These are phyloP conservation scores for Trichophyton equinum DNA, from an alignment of 2,329 filamentous ascomycete genomes.

Conservation along the genomic window DNA sequence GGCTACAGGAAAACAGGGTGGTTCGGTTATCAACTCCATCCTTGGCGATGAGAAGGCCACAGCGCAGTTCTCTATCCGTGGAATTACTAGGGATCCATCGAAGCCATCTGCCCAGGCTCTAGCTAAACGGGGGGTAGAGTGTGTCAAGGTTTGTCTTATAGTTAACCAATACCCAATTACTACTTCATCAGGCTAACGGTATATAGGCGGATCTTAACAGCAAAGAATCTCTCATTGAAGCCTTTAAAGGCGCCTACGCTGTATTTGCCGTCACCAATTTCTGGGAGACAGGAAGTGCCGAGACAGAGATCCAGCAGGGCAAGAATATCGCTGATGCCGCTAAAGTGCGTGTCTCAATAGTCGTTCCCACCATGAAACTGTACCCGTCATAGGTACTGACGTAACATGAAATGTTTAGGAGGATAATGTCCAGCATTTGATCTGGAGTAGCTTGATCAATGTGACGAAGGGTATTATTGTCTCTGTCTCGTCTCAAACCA, in stretches of 20 bases:
- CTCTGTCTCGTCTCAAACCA: not conserved
- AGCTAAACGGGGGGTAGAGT: slow-evolving; percentile 22
- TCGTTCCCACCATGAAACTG: not conserved
- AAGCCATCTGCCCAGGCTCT: slow-evolving; percentile 22
- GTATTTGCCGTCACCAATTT: slow-evolving; percentile 40
- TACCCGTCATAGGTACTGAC: not conserved
- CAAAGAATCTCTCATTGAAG: slow-evolving; percentile 28
- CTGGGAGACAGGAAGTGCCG: slow-evolving; percentile 28
- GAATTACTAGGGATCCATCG: slow-evolving; percentile 37
- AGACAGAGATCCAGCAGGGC: slow-evolving; percentile 27
- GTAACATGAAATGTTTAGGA: not conserved
- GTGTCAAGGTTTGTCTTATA: slow-evolving; percentile 18
- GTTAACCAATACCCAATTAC: slow-evolving; percentile 22
- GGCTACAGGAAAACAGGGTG: slow-evolving; percentile 42
- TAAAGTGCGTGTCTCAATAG: slow-evolving; percentile 26
- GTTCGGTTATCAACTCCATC: slow-evolving; percentile 36
- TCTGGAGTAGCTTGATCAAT: slow-evolving; percentile 1
- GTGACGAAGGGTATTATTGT: not conserved
- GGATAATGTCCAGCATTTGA: not conserved
- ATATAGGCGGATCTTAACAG: slow-evolving; percentile 33
- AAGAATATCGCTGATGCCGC: slow-evolving; percentile 30
- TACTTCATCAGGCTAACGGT: not conserved
- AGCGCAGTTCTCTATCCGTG: slow-evolving; percentile 37
- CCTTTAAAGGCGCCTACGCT: slow-evolving; percentile 26
- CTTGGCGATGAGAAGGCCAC: slow-evolving; percentile 36